A percentile compares a stretch with the other conserved stretches of the same genome.
Conservation (phyloP, 169 alveolate species). For the Cryptosporidium muris region DNA sequence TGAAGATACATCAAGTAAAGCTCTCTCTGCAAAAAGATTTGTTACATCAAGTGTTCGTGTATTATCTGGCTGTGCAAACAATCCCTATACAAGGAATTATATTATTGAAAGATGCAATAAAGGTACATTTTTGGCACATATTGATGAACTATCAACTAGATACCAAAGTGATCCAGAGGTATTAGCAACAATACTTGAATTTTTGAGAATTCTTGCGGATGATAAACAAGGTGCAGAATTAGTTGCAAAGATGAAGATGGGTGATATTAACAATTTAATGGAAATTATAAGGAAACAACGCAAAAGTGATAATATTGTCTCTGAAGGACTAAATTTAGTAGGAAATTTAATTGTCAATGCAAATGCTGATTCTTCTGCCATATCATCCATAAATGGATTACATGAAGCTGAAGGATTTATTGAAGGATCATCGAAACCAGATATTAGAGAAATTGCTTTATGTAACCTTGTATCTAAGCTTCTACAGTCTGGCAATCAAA, state of each 20-base stretch:
- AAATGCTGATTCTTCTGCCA: slow-evolving; percentile 33
- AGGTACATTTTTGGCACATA: slow-evolving; percentile 58
- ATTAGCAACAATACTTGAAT: slow-evolving; percentile 76
- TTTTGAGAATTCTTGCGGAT: slow-evolving; percentile 79
- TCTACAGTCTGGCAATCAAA: slow-evolving; percentile 2
- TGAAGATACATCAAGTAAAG: slow-evolving; percentile 51
- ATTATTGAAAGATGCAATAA: slow-evolving; percentile 57
- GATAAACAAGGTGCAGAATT: slow-evolving; percentile 80
- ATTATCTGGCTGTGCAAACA: slow-evolving; percentile 41
- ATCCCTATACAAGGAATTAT: slow-evolving; percentile 64
- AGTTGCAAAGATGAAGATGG: slow-evolving; percentile 62
- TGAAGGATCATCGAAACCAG: slow-evolving; percentile 47
- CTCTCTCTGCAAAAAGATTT: slow-evolving; percentile 37
- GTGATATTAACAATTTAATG: slow-evolving; percentile 27
- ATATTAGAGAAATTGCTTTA: slow-evolving; percentile 47
- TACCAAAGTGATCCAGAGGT: slow-evolving; percentile 80
- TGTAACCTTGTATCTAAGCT: slow-evolving; percentile 39
- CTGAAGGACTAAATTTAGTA: slow-evolving; percentile 50
- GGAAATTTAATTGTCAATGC: slow-evolving; percentile 62
- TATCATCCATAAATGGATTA: slow-evolving; percentile 42
- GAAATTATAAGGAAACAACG: slow-evolving; percentile 47
- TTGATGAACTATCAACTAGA: slow-evolving; percentile 73
- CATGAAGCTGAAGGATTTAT: slow-evolving; percentile 55
- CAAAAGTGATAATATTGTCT: slow-evolving; percentile 35
- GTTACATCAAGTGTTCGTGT: slow-evolving; percentile 53